Percentiles rank a stretch among this genome's conserved stretches.
These are phyloP conservation scores for Starmerella apis DNA, from an alignment of 805 yeast species.

Conservation along the genomic window DNA sequence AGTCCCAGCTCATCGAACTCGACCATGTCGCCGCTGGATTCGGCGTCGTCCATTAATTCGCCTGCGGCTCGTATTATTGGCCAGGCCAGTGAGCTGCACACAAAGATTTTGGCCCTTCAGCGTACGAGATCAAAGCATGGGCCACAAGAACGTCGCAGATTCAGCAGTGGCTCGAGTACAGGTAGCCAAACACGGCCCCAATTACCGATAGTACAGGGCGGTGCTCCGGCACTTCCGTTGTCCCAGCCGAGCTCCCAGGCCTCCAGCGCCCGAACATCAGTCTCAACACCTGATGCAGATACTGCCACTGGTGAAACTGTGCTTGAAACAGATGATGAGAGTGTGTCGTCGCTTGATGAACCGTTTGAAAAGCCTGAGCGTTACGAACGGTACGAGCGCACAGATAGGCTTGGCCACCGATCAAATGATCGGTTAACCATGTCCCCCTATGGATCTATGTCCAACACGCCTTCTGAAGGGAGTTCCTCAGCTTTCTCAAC, in stretches of 20 bases:
- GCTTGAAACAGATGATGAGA: conserved; percentile 9
- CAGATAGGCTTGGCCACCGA: conserved; percentile 1
- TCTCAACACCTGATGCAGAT: conserved; percentile 8
- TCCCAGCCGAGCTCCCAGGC: conserved; percentile 5
- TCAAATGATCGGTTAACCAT: not conserved
- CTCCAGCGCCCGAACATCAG: conserved; percentile 8
- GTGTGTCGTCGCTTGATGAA: conserved; percentile 3
- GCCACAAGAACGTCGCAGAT: conserved; percentile 15
- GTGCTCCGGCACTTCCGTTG: not conserved
- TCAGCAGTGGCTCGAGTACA: conserved; percentile 23
- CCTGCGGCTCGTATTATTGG: conserved; percentile 12
- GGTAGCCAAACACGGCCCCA: conserved; percentile 1
- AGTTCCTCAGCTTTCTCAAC: not conserved
- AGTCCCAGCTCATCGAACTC: conserved; percentile 2
- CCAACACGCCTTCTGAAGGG: not conserved
- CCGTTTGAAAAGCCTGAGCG: conserved; percentile 7
- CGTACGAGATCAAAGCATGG: conserved; percentile 52
- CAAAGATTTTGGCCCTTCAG: conserved; percentile 77
- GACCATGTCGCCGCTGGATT: conserved; percentile 6
- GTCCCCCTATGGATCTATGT: not conserved
- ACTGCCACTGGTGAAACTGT: not conserved
- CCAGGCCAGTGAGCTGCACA: conserved; percentile 63
- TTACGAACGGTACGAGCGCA: not conserved
- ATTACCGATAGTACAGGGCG: conserved; percentile 15
- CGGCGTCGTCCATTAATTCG: conserved; percentile 5